A percentile compares a stretch with the other conserved stretches of the same genome.
phyloP scores from a whole-genome alignment of 805 yeast genomes.

The Wickerhamomyces bovis region DNA sequence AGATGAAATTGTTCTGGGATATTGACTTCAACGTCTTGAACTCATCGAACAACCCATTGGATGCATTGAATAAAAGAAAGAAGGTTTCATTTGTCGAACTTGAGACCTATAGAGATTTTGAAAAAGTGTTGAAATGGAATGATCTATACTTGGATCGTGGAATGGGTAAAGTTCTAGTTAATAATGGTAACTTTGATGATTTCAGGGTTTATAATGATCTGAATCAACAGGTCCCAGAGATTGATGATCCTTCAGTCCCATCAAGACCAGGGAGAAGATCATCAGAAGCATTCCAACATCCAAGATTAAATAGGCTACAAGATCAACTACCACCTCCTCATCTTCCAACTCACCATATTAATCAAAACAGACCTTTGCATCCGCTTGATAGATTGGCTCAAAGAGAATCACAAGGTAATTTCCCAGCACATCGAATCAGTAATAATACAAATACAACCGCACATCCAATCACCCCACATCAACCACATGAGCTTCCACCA shows the following conservation, averaged over 20 bases:
- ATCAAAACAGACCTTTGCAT: constrained; percentile 1
- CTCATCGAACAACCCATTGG: constrained; percentile 13
- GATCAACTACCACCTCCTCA: constrained; percentile 1
- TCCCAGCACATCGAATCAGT: background rate
- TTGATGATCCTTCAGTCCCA: constrained; percentile 20
- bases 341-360: background rate
- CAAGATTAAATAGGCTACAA: background rate
- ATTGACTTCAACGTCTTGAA: constrained; percentile 32
- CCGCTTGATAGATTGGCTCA: background rate
- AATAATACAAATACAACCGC: background rate
- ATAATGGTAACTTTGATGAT: constrained; percentile 22
- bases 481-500: constrained; percentile 12
- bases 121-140: constrained; percentile 56
- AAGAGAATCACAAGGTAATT: background rate
- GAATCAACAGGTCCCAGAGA: constrained; percentile 16
- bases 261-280: background rate
- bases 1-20: constrained; percentile 58
- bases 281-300: background rate
- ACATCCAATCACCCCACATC: constrained; percentile 2
- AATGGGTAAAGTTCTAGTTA: constrained; percentile 26
- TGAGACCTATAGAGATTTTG: constrained; percentile 42
- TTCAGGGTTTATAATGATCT: constrained; percentile 19
- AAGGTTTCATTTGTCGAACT: constrained; percentile 64
- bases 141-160: constrained; percentile 44
- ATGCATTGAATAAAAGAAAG: constrained; percentile 28